phyloP scores from a whole-genome alignment of 345 rosid species.

The Populus pruinosa region DNA sequence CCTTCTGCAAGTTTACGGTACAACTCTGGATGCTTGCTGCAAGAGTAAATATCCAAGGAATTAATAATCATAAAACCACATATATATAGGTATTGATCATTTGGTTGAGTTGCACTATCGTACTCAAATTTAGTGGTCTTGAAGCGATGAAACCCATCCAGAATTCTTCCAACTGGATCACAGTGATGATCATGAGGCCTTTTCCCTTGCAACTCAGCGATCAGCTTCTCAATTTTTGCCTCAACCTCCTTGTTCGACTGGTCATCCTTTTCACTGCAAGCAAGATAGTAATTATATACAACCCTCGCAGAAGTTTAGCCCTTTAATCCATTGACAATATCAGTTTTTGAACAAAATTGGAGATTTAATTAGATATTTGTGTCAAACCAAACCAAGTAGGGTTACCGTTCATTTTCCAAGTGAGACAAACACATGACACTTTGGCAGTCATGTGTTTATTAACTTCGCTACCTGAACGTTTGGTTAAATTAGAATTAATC shows the following conservation, averaged over 20 bases:
- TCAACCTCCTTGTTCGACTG: not conserved
- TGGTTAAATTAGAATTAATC: no score
- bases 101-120: not conserved
- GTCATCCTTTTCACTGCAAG: conserved; percentile 4
- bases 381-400: no score
- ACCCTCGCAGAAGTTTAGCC: no score
- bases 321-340: no score
- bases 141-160: conserved; percentile 16
- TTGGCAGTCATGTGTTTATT: no score
- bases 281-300: not conserved
- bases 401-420: no score
- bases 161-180: conserved; percentile 11
- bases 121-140: conserved; percentile 17
- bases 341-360: no score
- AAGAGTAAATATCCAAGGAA: not conserved
- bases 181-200: not conserved
- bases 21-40: not conserved
- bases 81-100: not conserved
- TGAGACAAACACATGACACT: no score
- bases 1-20: not conserved
- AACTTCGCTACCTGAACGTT: no score
- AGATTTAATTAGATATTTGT: no score
- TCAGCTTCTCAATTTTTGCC: not conserved
- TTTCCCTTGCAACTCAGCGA: not conserved
- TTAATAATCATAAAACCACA: no score